Evolutionary conservation across 371 early-diverging fungal species (phyloP).

Genomic region (Rhizopus sp.): DNA sequence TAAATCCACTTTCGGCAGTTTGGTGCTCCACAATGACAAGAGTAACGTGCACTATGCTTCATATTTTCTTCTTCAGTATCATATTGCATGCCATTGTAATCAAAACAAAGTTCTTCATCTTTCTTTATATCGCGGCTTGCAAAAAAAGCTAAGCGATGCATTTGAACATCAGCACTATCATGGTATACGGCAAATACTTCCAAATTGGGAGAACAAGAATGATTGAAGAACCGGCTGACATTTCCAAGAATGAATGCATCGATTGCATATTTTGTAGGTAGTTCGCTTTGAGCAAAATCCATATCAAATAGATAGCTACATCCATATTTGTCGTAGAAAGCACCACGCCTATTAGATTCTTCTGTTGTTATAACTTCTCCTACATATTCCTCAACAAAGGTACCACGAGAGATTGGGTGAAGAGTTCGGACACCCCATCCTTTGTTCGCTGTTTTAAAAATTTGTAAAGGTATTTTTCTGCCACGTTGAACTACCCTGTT

Average conservation of each 20-base stretch:
- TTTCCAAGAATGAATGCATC: constrained; percentile 72
- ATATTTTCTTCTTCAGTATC: not conserved
- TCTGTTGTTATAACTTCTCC: constrained; percentile 65
- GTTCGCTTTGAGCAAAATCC: constrained; percentile 46
- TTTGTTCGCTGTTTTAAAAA: constrained; percentile 53
- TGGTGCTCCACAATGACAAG: constrained; percentile 15
- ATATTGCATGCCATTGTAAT: constrained; percentile 55
- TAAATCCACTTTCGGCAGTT: constrained; percentile 26
- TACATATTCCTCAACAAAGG: constrained; percentile 65
- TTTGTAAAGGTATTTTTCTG: constrained; percentile 48
- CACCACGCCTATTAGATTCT: constrained; percentile 54
- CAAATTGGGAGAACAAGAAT: constrained; percentile 69
- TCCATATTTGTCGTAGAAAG: constrained; percentile 45
- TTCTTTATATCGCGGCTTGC: constrained; percentile 54
- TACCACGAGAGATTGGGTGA: constrained; percentile 43
- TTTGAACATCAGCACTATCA: constrained; percentile 42
- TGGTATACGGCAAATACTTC: constrained; percentile 51
- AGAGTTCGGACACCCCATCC: constrained; percentile 71
- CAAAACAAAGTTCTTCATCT: constrained; percentile 74
- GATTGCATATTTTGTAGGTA: constrained; percentile 47
- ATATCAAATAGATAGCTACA: constrained; percentile 65
- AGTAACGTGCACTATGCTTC: constrained; percentile 11
- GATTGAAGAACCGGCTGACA: constrained; percentile 75
- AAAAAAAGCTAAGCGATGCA: constrained; percentile 70
- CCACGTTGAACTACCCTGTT: constrained; percentile 75